phyloP scores from a whole-genome alignment of 352 stramenopile species.

The Poterioochromonas sp. region DNA sequence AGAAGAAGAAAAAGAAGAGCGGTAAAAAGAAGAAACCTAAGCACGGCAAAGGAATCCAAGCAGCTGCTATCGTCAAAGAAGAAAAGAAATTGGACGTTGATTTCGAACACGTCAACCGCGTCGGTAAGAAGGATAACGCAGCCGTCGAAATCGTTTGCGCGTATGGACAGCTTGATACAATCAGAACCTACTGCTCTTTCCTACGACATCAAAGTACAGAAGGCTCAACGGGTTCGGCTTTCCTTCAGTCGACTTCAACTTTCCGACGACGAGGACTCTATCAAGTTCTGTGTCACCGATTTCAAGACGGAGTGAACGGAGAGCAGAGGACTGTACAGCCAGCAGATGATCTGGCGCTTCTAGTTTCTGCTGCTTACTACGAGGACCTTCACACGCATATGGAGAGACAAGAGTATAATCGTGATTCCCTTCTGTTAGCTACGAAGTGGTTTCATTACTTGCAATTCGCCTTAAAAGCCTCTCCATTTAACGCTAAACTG shows the following conservation, averaged over 20 bases:
- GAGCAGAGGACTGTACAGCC: conserved; percentile 3
- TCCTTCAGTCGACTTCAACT: too few species aligned
- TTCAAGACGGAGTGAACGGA: conserved; percentile 11
- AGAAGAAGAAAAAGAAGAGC: conserved; percentile 10
- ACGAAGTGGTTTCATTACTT: too few species aligned
- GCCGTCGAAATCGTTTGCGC: not conserved
- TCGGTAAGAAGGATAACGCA: not conserved
- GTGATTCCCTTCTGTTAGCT: too few species aligned
- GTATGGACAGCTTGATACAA: too few species aligned
- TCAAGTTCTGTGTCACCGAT: too few species aligned
- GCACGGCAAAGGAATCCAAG: not conserved
- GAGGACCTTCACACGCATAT: too few species aligned
- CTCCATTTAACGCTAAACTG: not conserved
- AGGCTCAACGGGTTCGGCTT: too few species aligned
- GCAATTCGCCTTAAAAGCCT: not conserved
- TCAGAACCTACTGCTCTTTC: too few species aligned
- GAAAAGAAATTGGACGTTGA: not conserved
- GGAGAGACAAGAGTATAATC: too few species aligned
- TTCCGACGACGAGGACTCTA: too few species aligned
- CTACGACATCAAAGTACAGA: too few species aligned
- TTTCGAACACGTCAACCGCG: not conserved
- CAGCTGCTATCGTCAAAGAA: not conserved
- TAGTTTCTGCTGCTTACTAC: not conserved
- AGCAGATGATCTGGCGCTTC: not conserved
- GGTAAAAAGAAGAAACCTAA: conserved; percentile 13